Evolutionary conservation across 1,139 yeast genomes (phyloP).

Genomic region (Yamadazyma membranifaciens): DNA sequence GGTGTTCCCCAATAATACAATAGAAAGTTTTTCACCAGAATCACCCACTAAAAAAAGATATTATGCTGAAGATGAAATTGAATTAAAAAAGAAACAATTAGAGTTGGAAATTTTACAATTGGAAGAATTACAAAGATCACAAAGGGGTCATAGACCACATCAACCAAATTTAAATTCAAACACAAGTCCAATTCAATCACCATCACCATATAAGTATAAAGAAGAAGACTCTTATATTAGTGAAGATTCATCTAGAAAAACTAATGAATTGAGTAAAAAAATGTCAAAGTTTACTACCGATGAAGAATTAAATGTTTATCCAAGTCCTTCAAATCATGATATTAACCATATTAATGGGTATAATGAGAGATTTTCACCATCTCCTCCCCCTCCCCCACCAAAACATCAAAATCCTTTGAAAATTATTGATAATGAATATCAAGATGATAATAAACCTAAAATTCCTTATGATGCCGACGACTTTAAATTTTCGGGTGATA

Average conservation of each 20-base stretch:
- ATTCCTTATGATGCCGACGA: slow-evolving; percentile 43
- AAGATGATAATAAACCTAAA: slow-evolving; percentile 1
- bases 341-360: slow-evolving; percentile 9
- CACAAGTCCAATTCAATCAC: slow-evolving; percentile 8
- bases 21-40: slow-evolving; percentile 28
- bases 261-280: slow-evolving; percentile 40
- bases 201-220: slow-evolving; percentile 5
- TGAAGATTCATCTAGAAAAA: slow-evolving; percentile 38
- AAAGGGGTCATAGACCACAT: slow-evolving; percentile 15
- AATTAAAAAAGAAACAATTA: slow-evolving; percentile 36
- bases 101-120: slow-evolving; percentile 41
- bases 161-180: slow-evolving; percentile 1
- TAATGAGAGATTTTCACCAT: slow-evolving; percentile 24
- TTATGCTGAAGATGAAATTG: slow-evolving; percentile 16
- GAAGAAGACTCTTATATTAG: slow-evolving; percentile 32
- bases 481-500: slow-evolving; percentile 29
- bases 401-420: slow-evolving; percentile 25
- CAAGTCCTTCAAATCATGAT: too few species aligned
- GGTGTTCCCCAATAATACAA: slow-evolving; percentile 23
- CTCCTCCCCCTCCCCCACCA: slow-evolving; percentile 59
- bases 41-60: slow-evolving; percentile 17
- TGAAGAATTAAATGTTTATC: slow-evolving; percentile 21
- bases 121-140: slow-evolving; percentile 33
- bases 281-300: slow-evolving; percentile 28
- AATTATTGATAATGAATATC: slow-evolving; percentile 1